Evolutionary conservation across 192 early-diverging fungal genomes (phyloP), one percentile per base, ranked within the genome.

Genomic region (Gigaspora rosea): DNA sequence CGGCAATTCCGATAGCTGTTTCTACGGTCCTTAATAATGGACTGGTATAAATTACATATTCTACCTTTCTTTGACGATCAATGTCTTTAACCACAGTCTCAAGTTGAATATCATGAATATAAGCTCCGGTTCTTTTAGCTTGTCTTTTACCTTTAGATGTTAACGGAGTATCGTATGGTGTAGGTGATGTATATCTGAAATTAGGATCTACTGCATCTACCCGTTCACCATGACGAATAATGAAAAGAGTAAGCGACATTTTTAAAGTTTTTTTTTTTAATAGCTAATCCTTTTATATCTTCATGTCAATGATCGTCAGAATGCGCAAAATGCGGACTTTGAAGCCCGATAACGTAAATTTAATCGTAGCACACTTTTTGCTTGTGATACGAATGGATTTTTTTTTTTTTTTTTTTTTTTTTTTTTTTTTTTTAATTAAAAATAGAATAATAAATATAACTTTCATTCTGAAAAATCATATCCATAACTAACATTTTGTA

Each of bases 191-290:
- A 1, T 22, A 48, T 32, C 69, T 54, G 76, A 80, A 84, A 52
- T 62, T 48, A 10, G 74, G 57, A n/a, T 84, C 76, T 49, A 84
- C 75, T 13, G 81, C 78, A 49, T 84, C 82, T 69, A 84, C 71
- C 32, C 82, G 69, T 46, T 84, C 75, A 8, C 82, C 82, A 72
- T 84, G 82, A 46, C 82, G 69, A 18, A 81, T 77, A 32, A 84
- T 79, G 35, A 81, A 84, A 18, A 84, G 75, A 9, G 63, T 79
- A 36, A 84, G 12, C 7, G 69, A 54, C 69, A 71, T 71, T 16
- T 54, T 50, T 51, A 27, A 27, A 27, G 27, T 27, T 27, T 27
- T 27, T 27, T 27, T 27, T 27, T 27, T 27, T 27, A 0, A 27
- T 27, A 27, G 27, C 27, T 27, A 27, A 27, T 27, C 27, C 27